Evolutionary conservation across 192 early-diverging fungal species (phyloP), one percentile per base, ranked within the genome.

Genomic region (Backusella mclennaniae): DNA sequence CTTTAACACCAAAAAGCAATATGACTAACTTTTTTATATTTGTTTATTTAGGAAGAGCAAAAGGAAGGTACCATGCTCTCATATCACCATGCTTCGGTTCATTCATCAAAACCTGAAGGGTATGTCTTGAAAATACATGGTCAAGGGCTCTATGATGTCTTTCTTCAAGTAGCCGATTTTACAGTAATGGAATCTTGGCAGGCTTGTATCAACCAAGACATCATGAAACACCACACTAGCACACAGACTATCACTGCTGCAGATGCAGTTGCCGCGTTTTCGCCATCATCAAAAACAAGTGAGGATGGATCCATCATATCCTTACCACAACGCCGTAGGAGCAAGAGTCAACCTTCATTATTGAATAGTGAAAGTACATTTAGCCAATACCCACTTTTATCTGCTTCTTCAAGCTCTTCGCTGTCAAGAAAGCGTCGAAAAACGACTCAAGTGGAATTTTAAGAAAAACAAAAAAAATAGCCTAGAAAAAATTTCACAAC

Each of bases 101-200:
- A 71, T 42, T 76, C 72, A 35, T 56, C 52, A 4, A 33, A 73
- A 15, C 66, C 66, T 3, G 80, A 75, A 26, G 68, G 68, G 1
- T 82, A 75, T 42, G 74, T 82, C 1, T 52, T 82, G 53, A 82
- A 82, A 52, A 35, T 82, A 7, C 76, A 78, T 63, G 80, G 80
- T 12, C 39, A 66, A 38, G 77, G 77, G 0, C 39, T 74, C 4
- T 76, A 42, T 15, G 80, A 82, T 36, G 33, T 75, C 1, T 75
- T 52, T 49, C 75, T 82, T 23, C 80, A 82, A 66, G 74, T 82
- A 4, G 56, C 73, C n/a, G 56, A 69, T 46, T 67, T 67, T 19
- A 53, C 71, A 33, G 8, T 69, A 0, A 42, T 82, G 39, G 69
- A 82, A 39, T 41, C 53, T 5, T 82, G 80, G 77, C 68, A 73